Conservation (phyloP, 1,284 basidiomycete genomes). For the Inonotus hispidus region DNA sequence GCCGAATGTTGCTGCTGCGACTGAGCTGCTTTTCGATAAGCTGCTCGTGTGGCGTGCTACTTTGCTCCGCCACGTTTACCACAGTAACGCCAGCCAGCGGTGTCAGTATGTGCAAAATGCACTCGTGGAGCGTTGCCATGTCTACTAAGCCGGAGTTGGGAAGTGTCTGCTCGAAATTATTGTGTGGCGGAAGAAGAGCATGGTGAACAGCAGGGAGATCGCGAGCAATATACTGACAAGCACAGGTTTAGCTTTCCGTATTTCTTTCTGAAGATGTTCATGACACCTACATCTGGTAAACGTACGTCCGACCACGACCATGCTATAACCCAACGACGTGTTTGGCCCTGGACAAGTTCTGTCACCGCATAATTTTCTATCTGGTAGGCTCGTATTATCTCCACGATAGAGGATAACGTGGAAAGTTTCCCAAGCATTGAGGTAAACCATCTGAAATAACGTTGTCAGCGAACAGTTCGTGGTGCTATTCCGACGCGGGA, state of each 20-base stretch:
- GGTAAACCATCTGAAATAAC: slow-evolving; percentile 73
- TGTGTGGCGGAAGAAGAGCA: slow-evolving; percentile 48
- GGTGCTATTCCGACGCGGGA: background rate
- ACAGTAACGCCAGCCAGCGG: slow-evolving; percentile 32
- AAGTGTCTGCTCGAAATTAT: slow-evolving; percentile 42
- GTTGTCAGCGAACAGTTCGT: background rate
- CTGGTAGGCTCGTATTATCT: slow-evolving; percentile 50
- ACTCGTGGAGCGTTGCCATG: slow-evolving; percentile 15
- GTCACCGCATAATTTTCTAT: slow-evolving; percentile 82
- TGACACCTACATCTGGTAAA: slow-evolving; percentile 67
- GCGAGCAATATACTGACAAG: slow-evolving; percentile 42
- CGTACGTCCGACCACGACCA: slow-evolving; percentile 71
- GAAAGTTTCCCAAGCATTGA: slow-evolving; percentile 86
- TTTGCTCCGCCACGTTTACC: background rate
- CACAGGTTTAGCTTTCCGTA: slow-evolving; percentile 7
- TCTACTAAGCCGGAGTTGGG: slow-evolving; percentile 20
- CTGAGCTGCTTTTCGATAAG: background rate
- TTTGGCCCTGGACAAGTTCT: slow-evolving; percentile 81
- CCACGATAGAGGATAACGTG: slow-evolving; percentile 61
- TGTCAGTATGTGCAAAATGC: slow-evolving; percentile 29
- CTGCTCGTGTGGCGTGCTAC: background rate
- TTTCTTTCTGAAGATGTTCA: background rate
- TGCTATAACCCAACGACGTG: slow-evolving; percentile 81
- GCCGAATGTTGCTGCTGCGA: background rate
- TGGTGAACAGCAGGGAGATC: slow-evolving; percentile 41